A percentile compares a stretch with the other conserved stretches of the same genome.
phyloP scores from a whole-genome alignment of 208 protist species.

The Borovskyia barvae region DNA sequence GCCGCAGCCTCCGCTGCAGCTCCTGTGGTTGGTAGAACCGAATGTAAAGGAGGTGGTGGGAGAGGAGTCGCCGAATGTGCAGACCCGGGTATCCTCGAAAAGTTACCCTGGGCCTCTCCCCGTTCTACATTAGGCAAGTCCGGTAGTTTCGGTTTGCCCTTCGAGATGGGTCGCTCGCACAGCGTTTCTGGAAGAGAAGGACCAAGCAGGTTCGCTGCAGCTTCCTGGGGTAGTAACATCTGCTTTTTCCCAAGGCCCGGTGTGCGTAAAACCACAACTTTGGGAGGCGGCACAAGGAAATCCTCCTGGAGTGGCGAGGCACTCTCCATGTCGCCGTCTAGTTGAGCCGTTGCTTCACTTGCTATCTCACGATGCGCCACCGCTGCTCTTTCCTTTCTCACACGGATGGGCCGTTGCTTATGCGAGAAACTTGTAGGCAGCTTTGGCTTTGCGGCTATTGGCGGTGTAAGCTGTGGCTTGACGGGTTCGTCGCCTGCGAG shows the following conservation, averaged over 20 bases:
- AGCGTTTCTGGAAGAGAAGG: slow-evolving; percentile 2
- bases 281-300: neutral
- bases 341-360: no score
- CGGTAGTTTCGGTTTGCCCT: no score
- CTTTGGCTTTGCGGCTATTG: neutral
- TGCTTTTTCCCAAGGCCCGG: slow-evolving; percentile 13
- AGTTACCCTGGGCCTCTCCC: no score
- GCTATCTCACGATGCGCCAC: no score
- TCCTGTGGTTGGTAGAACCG: slow-evolving; percentile 27
- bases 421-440: neutral
- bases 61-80: no score
- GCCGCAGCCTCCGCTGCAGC: slow-evolving; percentile 23
- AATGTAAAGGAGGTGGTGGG: no score
- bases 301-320: no score
- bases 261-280: slow-evolving; percentile 9
- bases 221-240: slow-evolving; percentile 19
- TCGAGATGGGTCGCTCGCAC: neutral
- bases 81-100: no score
- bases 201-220: slow-evolving; percentile 7
- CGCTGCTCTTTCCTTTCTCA: no score
- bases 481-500: neutral
- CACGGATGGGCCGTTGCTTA: neutral
- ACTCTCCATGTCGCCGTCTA: no score
- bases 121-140: no score
- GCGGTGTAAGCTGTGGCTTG: neutral